Base-by-base conservation (phyloP, 192 early-diverging fungal species). In the Coemansia sp. region DNA sequence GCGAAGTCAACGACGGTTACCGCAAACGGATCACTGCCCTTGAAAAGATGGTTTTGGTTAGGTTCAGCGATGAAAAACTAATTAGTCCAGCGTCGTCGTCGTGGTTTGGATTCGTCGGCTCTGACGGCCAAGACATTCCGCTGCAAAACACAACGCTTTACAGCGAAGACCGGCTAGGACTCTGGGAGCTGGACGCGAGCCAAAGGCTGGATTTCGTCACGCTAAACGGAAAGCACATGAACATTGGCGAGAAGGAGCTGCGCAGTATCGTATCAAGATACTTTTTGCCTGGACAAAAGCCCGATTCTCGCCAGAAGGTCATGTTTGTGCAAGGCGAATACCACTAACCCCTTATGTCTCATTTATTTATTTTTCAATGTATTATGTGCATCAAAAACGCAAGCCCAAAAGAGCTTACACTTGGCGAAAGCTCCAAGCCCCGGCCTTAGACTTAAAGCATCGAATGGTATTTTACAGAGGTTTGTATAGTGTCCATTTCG, bases 1-100 rank as follows among this genome's bases (percentile, higher is more conserved):
- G 30, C 1, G 12, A 85, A 81, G 51, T 55, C 55, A 92, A 92
- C 62, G 44, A 56, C 24, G 82, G 71, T 0, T 98, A 96, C 60
- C 71, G 64, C 10, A 49, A 81, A 10, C 79, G 87, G 10, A 66
- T 98, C 24, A 21, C 61, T 6, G 71, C 67, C 35, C 81, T 98
- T 20, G 88, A 95, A 23, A 86, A 84, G 30, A 68, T 98, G 63
- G 93, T 96, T n/a, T 72, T 97, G 76, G 85, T 96, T 43, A 77
- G 80, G 75, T 98, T 98, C 66, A 72, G 63, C 36, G 69, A 93
- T 6, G 96, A 98, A 60, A 71, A 76, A 20, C 93, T 91, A 69
- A 91, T 97, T 48, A 85, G 83, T 38, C 92, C 92, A 20, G 76
- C 69, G 12, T 76, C 78, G 38, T 88, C 86, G 16, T 68, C 90